Evolutionary conservation across 495 filamentous ascomycete species (phyloP).

Genomic region (Penicillium verhagenii): DNA sequence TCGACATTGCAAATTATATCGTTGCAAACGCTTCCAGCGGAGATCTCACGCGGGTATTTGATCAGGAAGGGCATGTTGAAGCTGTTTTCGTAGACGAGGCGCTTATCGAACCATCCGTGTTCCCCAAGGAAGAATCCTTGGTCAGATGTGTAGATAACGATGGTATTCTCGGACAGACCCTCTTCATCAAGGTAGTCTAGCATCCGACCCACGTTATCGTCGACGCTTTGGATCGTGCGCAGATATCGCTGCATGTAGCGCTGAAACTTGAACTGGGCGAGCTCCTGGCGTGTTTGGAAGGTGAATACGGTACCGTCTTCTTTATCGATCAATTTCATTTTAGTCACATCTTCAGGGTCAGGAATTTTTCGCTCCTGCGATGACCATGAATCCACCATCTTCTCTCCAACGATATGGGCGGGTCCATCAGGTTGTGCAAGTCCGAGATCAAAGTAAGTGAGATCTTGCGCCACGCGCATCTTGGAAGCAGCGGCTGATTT

Average conservation of each 20-base stretch:
- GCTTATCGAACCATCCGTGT: conserved; percentile 50
- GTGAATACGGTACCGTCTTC: conserved; percentile 38
- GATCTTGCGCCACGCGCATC: conserved; percentile 42
- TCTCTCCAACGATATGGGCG: conserved; percentile 24
- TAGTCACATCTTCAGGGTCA: conserved; percentile 27
- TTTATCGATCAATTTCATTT: conserved; percentile 37
- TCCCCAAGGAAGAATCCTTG: conserved; percentile 51
- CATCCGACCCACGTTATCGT: conserved; percentile 43
- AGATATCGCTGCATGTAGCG: conserved; percentile 50
- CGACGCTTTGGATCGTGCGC: conserved; percentile 42
- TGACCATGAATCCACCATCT: conserved; percentile 22
- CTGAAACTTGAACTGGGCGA: conserved; percentile 48
- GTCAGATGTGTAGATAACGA: conserved; percentile 45
- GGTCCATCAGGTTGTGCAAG: conserved; percentile 43
- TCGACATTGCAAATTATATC: conserved; percentile 48
- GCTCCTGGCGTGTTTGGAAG: conserved; percentile 31
- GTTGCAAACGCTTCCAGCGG: conserved; percentile 28
- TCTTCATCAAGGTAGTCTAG: conserved; percentile 37
- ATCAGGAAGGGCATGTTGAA: conserved; percentile 50
- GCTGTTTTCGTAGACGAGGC: conserved; percentile 48
- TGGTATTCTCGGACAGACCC: conserved; percentile 35
- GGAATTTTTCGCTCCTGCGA: conserved; percentile 35
- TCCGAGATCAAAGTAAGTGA: conserved; percentile 43
- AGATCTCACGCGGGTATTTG: conserved; percentile 36
- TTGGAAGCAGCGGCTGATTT: conserved; percentile 38